phyloP scores from a whole-genome alignment of 345 rosid genomes.

The Rhodamnia argentea region DNA sequence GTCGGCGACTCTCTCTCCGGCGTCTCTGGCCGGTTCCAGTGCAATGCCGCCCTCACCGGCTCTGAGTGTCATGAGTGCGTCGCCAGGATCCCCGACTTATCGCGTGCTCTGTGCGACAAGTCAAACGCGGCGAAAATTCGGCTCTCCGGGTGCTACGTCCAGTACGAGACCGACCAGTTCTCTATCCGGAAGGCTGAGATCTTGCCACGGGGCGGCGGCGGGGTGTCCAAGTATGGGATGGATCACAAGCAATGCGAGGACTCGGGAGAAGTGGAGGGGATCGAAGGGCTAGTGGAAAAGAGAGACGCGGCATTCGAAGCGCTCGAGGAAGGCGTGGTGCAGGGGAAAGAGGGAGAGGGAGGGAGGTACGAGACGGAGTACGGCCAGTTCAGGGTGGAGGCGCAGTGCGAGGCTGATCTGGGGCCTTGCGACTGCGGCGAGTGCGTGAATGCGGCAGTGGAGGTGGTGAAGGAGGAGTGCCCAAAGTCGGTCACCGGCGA shows the following conservation, averaged over 20 bases:
- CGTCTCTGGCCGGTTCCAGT: slow-evolving; percentile 60
- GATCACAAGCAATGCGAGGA: slow-evolving; percentile 39
- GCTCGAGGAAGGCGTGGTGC: slow-evolving; percentile 10
- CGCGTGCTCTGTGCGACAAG: slow-evolving; percentile 24
- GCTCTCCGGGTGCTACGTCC: slow-evolving; percentile 61
- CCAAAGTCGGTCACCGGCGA: slow-evolving; percentile 28
- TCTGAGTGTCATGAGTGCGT: slow-evolving; percentile 46
- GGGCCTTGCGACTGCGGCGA: slow-evolving; percentile 46
- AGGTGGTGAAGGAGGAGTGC: slow-evolving; percentile 39
- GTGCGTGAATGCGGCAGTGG: slow-evolving; percentile 41
- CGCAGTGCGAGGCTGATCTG: slow-evolving; percentile 59
- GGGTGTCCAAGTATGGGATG: slow-evolving; percentile 10
- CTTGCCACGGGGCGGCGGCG: neutral
- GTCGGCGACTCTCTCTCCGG: slow-evolving; percentile 23
- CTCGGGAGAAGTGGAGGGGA: slow-evolving; percentile 12
- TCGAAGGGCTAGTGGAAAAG: slow-evolving; percentile 26
- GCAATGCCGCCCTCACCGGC: slow-evolving; percentile 41
- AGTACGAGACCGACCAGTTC: slow-evolving; percentile 32
- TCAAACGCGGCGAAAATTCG: slow-evolving; percentile 49
- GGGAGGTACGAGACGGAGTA: slow-evolving; percentile 14
- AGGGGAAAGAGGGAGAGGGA: neutral
- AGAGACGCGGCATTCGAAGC: slow-evolving; percentile 38
- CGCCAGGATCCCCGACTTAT: slow-evolving; percentile 21
- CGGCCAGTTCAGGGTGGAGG: slow-evolving; percentile 34
- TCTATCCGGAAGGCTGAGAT: neutral